Base-by-base conservation (phyloP, 371 early-diverging fungal species). In the Lichtheimia ornata region DNA sequence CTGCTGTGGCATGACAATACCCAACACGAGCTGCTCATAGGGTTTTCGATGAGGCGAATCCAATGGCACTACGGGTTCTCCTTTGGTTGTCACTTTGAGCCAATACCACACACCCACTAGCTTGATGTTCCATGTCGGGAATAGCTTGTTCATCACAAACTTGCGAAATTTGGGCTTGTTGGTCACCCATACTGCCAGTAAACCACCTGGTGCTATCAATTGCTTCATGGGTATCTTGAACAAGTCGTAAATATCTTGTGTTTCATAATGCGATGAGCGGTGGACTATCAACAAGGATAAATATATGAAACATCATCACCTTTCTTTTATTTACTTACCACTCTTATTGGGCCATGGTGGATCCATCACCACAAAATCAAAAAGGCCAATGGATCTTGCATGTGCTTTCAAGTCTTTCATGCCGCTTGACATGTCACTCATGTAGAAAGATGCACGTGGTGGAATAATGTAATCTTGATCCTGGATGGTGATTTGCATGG, bases 311-410 rank as follows among this genome's bases (percentile, higher is more conserved):
- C 11, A 17, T 15, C 22, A 0, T 3, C 9, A 27, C n/a, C n/a
- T n/a, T 47, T 3, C 0, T 49, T 3, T 49, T 20, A 17, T 13
- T 13, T 0, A 18, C 28, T 62, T 75, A 75, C 81, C 81, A 50
- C 77, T 77, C 50, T 81, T 87, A 59, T 92, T 92, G 13, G 85
- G 85, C 91, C 90, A 92, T 24, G 92, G 92, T 30, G 91, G 91
- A 63, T 92, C 92, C 83, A 88, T 82, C 0, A 92, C 79, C 24
- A 92, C 74, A 7, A 88, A 59, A 62, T 85, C 82, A 17, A 9
- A 17, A 42, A 17, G 12, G 22, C 41, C 42, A 44, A 30, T 18
- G 17, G 14, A 18, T n/a, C 59, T 75, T 76, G 76, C 67, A 53
- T 73, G 57, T 2, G 55, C 28, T 2, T 62, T 64, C 12, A 79